Percentiles rank a stretch among this genome's conserved stretches.
These are phyloP conservation scores for Oehlia diaphana DNA, from an alignment of 192 early-diverging fungal genomes.

Conservation along the genomic window DNA sequence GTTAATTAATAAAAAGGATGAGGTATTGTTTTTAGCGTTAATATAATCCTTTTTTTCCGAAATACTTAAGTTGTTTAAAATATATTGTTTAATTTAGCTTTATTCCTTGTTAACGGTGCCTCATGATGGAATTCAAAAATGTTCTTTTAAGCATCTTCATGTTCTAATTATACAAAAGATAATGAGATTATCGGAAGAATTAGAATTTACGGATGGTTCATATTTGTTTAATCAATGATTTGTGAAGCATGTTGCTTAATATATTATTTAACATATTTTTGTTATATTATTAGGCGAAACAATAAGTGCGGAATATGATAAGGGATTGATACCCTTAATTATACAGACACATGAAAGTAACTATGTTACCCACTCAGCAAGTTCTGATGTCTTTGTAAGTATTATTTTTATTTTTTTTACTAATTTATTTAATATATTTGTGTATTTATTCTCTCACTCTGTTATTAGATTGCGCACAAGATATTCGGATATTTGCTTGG, in stretches of 20 bases:
- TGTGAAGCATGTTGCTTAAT: not conserved
- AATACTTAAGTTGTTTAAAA: not conserved
- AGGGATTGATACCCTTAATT: constrained; percentile 10
- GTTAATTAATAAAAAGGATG: not conserved
- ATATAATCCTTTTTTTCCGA: not conserved
- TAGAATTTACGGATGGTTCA: constrained; percentile 37
- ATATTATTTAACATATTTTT: not conserved
- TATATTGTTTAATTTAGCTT: constrained; percentile 23
- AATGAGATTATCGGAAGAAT: constrained; percentile 34
- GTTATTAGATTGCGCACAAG: constrained; percentile 25
- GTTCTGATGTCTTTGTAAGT: not conserved
- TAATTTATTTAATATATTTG: not conserved
- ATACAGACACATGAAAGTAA: not conserved
- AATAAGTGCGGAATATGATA: not conserved
- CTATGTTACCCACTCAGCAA: not conserved
- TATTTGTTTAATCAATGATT: constrained; percentile 19
- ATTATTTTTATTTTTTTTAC: not conserved
- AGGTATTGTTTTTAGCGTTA: not conserved
- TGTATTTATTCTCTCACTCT: too few relatives aligned
- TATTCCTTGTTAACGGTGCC: constrained; percentile 28
- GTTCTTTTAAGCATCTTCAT: constrained; percentile 38
- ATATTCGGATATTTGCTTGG: constrained; percentile 67
- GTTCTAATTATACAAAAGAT: constrained; percentile 25
- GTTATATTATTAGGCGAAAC: not conserved
- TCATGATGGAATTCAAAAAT: constrained; percentile 44